Conservation (phyloP, 352 stramenopile genomes). For the Pythium oligandrum region DNA sequence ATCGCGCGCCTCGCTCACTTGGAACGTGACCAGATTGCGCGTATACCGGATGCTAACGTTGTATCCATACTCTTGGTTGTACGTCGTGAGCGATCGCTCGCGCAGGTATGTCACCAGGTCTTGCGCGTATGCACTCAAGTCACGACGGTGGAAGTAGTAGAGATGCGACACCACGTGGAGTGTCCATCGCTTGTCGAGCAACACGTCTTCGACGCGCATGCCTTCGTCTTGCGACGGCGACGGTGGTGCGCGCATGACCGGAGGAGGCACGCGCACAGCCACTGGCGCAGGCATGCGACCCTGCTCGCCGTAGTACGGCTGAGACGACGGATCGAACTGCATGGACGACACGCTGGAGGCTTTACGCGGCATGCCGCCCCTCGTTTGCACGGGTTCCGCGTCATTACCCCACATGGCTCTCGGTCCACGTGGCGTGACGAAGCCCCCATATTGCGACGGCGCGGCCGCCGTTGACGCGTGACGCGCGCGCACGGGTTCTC, state of each 20-base stretch:
- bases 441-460: no score
- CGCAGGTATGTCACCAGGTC: conserved; percentile 26
- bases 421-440: no score
- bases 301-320: background rate
- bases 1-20: conserved; percentile 20
- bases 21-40: conserved; percentile 14
- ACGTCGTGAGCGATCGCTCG: conserved; percentile 16
- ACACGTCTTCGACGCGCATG: conserved; percentile 12
- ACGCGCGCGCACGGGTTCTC: no score
- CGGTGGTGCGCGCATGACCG: background rate
- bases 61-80: conserved; percentile 23
- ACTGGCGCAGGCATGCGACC: conserved; percentile 1
- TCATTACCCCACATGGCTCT: no score
- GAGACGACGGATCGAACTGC: no score
- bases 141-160: conserved; percentile 18
- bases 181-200: conserved; percentile 21
- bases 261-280: background rate
- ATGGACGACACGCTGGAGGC: no score
- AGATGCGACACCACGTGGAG: conserved; percentile 29
- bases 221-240: conserved; percentile 4
- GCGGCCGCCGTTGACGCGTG: no score
- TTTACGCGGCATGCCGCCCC: no score
- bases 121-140: conserved; percentile 18
- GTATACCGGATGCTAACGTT: conserved; percentile 19
- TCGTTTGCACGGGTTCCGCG: no score